Base-by-base conservation (phyloP, 148 eudicot species). In the Fagopyrum esculentum region DNA sequence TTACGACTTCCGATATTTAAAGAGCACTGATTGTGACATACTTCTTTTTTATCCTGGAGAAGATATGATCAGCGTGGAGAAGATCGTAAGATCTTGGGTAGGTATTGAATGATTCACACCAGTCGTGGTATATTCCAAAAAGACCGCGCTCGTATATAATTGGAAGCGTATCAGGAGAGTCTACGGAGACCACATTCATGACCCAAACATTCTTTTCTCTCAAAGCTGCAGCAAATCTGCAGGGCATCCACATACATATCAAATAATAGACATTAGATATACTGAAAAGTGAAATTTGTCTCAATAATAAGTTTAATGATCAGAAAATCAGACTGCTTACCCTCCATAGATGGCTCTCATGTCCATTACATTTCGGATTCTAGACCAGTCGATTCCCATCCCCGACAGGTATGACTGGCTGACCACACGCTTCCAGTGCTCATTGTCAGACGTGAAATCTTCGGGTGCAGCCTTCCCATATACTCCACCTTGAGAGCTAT, bases 321-420 rank as follows among this genome's bases (percentile, higher is more conserved):
- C 4, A 35, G n/a, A 68, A 3, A 68, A 10, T 19, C 6, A 2
- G 22, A 69, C 35, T 60, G 76, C 91, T 85, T 79, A 88, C 91
- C 91, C 89, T 82, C 91, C 91, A 80, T 88, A 88, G 68, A 88
- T 74, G 29, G 91, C 78, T 76, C 87, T 84, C 91, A 88, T 88
- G 83, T 88, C 91, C 89, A 88, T 84, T 72, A 83, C 91, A 78
- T 88, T 88, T 76, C 91, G 79, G 71, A 88, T 87, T 52, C 68
- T 76, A 57, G 91, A 81, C 91, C 91, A 88, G 78, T 81, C 72
- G 52, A 88, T 82, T 45, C 86, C 91, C 81, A 88, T 56, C 19
- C 89, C 89, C 47, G 46, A 78, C 7, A 86, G 72, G 78, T 88
- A 88, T 12, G 89, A 88, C 59, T 86, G 83, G 50, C 52, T 74